Percentiles rank a stretch among this genome's conserved stretches.
These are phyloP conservation scores for Trametes cubensis DNA, from an alignment of 768 basidiomycete genomes.

Conservation along the genomic window DNA sequence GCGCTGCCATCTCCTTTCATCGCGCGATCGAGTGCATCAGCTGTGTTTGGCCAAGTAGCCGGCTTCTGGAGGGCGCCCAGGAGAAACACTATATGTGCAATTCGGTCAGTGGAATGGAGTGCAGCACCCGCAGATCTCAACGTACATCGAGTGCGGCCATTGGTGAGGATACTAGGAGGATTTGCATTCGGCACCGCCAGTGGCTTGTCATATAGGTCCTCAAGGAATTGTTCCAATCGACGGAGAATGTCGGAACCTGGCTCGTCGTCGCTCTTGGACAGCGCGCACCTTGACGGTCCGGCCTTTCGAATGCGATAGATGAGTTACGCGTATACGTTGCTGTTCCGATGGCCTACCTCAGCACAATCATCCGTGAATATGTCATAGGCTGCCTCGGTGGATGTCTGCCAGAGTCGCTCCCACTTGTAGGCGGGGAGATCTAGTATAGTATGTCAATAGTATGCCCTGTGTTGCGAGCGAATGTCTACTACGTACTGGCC, in stretches of 20 bases:
- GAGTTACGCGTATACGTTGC: too few species aligned
- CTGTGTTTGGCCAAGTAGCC: slow-evolving; percentile 26
- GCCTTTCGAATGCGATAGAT: slow-evolving; percentile 22
- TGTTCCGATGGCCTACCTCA: slow-evolving; percentile 21
- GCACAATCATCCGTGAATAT: slow-evolving; percentile 33
- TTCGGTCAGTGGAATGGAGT: neutral
- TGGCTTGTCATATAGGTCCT: slow-evolving; percentile 30
- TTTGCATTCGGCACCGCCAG: slow-evolving; percentile 31
- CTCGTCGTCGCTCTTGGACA: slow-evolving; percentile 25
- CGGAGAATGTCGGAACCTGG: slow-evolving; percentile 22
- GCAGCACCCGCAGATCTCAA: neutral
- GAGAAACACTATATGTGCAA: slow-evolving; percentile 15
- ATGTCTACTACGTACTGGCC: slow-evolving; percentile 21
- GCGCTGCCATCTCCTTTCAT: slow-evolving; percentile 31
- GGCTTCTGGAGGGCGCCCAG: slow-evolving; percentile 27
- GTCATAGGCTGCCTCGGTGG: slow-evolving; percentile 31
- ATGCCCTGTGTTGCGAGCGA: slow-evolving; percentile 6
- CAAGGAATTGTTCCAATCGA: slow-evolving; percentile 30
- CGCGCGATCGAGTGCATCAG: slow-evolving; percentile 25
- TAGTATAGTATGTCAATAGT: neutral
- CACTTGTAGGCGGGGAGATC: slow-evolving; percentile 25
- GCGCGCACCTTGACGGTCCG: slow-evolving; percentile 31
- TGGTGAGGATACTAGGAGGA: slow-evolving; percentile 32
- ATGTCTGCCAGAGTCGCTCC: slow-evolving; percentile 28
- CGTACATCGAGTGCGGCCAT: slow-evolving; percentile 29